Evolutionary conservation across 2,329 filamentous ascomycete species (phyloP), one percentile per base, ranked within the genome.

Genomic region (Endoconidiophora laricicola): DNA sequence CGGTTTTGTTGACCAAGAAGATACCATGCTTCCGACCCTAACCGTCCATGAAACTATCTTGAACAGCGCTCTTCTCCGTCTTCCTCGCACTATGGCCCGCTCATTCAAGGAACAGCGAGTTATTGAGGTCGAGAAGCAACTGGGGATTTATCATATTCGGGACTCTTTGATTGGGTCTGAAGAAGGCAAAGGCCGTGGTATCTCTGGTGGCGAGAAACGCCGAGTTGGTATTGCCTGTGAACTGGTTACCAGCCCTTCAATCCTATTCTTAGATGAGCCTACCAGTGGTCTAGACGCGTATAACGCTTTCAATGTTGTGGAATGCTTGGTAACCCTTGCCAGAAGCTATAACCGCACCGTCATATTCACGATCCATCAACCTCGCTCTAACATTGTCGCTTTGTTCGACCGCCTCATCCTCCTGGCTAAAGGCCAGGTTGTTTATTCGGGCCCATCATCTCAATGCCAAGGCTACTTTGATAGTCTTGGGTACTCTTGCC

Each of bases 1-100:
- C 56, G 91, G 93, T 20, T 98, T 96, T 58, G 91, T 98, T 39
- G 91, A 98, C 58, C 91, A 98, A 66, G 91, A 98, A 61, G 91
- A 98, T 61, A 94, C 90, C 4, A 90, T 98, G 80, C 72, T 98
- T 41, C 82, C 91, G 0, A 98, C 91, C 0, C 70, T 98, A 57
- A 98, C 91, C 0, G 91, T 98, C 6, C 91, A 98, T 63, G 91
- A 98, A 65, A 98, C 91, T 0, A 98, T 98, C 54, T 71, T 95
- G 55, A 95, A 85, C 58, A 96, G 90, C 59, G 91, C 91, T 23
- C 69, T 96, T 16, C 76, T 98, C 45, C 80, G 93, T 57, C 73
- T 98, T n/a, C 91, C 91, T 3, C 81, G 81, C 48, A 83, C 93
- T 58, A 98, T 98, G 91, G 83, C 82, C 55, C 76, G 78, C 50